Evolutionary conservation across 257 asterid genomes (phyloP).

Genomic region (Ophiorrhiza pumila): DNA sequence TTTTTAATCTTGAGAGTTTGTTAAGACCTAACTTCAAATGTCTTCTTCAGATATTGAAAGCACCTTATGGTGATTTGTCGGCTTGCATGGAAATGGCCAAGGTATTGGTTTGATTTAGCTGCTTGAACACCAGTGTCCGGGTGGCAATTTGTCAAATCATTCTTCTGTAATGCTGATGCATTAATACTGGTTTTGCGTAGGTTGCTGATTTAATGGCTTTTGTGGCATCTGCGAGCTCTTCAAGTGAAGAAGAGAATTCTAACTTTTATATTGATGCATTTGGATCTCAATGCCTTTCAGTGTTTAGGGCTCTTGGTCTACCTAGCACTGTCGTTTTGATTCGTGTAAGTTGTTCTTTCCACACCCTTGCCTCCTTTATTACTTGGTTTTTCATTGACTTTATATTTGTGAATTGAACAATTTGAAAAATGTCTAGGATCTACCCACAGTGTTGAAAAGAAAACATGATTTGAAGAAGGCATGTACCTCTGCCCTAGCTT

Average conservation of each 20-base stretch:
- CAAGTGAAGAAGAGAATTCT: conserved; percentile 41
- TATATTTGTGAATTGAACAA: not conserved
- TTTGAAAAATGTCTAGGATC: conserved; percentile 52
- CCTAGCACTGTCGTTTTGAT: conserved; percentile 90
- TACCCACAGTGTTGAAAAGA: conserved; percentile 61
- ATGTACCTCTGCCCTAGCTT: conserved; percentile 56
- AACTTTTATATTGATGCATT: conserved; percentile 66
- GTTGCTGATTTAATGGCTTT: conserved; percentile 97
- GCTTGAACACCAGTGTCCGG: not conserved
- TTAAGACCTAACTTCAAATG: conserved; percentile 19
- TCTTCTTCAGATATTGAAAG: conserved; percentile 67
- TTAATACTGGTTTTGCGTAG: conserved; percentile 32
- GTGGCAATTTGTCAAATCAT: not conserved
- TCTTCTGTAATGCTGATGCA: conserved; percentile 8
- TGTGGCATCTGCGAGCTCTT: conserved; percentile 74
- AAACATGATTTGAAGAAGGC: conserved; percentile 66
- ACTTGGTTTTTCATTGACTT: not conserved
- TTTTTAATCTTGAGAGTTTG: not conserved
- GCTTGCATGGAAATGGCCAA: conserved; percentile 98
- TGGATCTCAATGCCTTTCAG: conserved; percentile 89
- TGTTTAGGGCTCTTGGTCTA: conserved; percentile 81
- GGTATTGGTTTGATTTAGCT: conserved; percentile 42
- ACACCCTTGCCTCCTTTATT: conserved; percentile 7
- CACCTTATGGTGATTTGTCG: conserved; percentile 81
- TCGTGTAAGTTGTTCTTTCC: conserved; percentile 54